Base-by-base conservation (phyloP, 2,329 filamentous ascomycete species). In the Drechslerella stenobrocha region DNA sequence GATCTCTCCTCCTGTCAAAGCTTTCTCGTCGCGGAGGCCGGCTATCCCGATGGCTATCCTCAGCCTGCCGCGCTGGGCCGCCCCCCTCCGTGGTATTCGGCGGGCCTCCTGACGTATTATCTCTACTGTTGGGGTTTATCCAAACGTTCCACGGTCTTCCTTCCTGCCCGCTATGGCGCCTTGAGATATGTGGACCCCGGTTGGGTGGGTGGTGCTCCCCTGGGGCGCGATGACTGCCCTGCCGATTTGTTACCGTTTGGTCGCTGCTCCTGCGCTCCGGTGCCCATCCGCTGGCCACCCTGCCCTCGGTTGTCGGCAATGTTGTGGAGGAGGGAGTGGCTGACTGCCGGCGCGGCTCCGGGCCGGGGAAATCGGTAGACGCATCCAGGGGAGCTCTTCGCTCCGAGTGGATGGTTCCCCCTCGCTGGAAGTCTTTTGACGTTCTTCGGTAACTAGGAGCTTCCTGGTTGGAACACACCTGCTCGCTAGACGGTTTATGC, bases 141-240 rank as follows among this genome's bases (percentile, higher is more conserved):
- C 56, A 60, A n/a, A 60, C 30, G 20, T 52, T 60, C 56, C 56
- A 60, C n/a, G 56, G 46, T 13, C 30, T 20, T 2, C 8, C 26
- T 42, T 44, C 55, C 4, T 30, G 46, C 3, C 6, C 20, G 9
- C 47, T 52, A 18, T 48, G 6, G 9, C 26, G 46, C 26, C 56
- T 40, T 15, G 46, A 34, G 3, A 3, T 11, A 32, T 42, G 23
- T 6, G 24, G 13, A 32, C 28, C 30, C 13, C 11, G 35, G 20
- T 30, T 28, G 11, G 11, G 2, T 46, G n/a, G 11, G 44, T 37
- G 35, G 34, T 44, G 53, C 28, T n/a, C n/a, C n/a, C 37, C 20
- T 15, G 56, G 56, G 26, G 46, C 52, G 20, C 35, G 47, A 45
- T 46, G 52, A 23, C 56, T 48, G n/a, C 44, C 53, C 34, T 42